A percentile compares a stretch with the other conserved stretches of the same genome.
These are phyloP conservation scores for Rhodocollybia butyracea DNA, from an alignment of 768 basidiomycete species.

Conservation along the genomic window DNA sequence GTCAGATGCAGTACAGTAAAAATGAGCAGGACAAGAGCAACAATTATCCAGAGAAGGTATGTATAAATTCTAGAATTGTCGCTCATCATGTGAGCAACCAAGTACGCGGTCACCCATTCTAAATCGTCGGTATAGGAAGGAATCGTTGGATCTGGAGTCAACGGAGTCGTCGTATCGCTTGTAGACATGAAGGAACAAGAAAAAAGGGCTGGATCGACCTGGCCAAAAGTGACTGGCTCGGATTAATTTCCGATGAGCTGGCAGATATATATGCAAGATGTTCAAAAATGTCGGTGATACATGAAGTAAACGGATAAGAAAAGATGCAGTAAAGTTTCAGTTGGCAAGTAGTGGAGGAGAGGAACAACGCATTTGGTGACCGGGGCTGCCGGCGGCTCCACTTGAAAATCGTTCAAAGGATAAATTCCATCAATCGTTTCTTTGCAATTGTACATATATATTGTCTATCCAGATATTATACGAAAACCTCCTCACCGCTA, in stretches of 20 bases:
- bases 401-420: too few relatives aligned
- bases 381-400: too few relatives aligned
- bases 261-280: too few relatives aligned
- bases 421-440: too few relatives aligned
- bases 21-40: constrained; percentile 38
- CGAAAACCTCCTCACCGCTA: constrained; percentile 15
- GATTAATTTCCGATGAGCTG: too few relatives aligned
- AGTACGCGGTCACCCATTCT: constrained; percentile 55
- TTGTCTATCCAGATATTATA: not conserved
- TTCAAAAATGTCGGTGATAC: too few relatives aligned
- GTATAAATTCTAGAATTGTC: constrained; percentile 50
- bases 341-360: too few relatives aligned
- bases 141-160: constrained; percentile 35
- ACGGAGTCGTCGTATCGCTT: constrained; percentile 5
- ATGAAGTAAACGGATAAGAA: too few relatives aligned
- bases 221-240: not conserved
- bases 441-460: not conserved
- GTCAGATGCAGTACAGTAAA: constrained; percentile 42
- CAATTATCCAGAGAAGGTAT: constrained; percentile 56
- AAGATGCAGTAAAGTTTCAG: too few relatives aligned
- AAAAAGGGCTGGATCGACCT: not conserved
- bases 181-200: constrained; percentile 1
- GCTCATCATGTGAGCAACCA: constrained; percentile 54
- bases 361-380: too few relatives aligned
- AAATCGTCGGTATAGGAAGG: constrained; percentile 41